Conservation (phyloP, 2,329 filamentous ascomycete species). For the Colletotrichum sp. region DNA sequence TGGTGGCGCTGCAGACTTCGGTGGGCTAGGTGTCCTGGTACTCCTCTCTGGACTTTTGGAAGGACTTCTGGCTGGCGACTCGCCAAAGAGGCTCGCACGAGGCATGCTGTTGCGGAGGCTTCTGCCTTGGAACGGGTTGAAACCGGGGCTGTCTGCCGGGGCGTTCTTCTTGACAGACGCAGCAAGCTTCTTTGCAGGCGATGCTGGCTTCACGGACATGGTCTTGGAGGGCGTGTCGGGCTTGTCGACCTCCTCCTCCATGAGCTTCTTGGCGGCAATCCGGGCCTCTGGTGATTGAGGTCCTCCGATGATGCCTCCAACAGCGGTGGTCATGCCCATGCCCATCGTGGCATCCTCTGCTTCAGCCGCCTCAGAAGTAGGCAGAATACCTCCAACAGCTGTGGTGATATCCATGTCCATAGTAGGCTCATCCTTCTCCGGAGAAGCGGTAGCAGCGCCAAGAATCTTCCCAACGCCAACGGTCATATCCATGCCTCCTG, state of each 20-base stretch:
- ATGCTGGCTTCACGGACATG: conserved; percentile 38
- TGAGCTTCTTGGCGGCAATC: conserved; percentile 56
- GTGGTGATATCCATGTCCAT: conserved; percentile 68
- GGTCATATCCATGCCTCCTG: conserved; percentile 62
- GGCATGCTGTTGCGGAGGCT: conserved; percentile 54
- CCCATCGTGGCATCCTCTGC: conserved; percentile 52
- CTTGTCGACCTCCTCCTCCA: conserved; percentile 62
- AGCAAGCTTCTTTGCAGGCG: conserved; percentile 37
- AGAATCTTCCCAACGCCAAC: conserved; percentile 50
- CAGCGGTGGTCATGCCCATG: conserved; percentile 71
- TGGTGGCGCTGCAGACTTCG: conserved; percentile 13
- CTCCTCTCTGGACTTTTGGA: neutral
- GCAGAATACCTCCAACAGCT: conserved; percentile 60
- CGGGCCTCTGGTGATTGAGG: conserved; percentile 42
- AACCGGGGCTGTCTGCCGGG: conserved; percentile 52
- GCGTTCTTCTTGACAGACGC: conserved; percentile 31
- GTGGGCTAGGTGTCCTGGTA: conserved; percentile 18
- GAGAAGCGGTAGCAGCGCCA: conserved; percentile 17
- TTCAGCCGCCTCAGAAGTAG: conserved; percentile 28
- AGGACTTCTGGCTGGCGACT: conserved; percentile 11
- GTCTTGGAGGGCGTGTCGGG: conserved; percentile 49
- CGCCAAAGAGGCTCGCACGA: conserved; percentile 44
- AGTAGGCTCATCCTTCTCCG: conserved; percentile 27
- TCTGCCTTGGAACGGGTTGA: conserved; percentile 57
- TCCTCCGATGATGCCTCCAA: conserved; percentile 64